These are phyloP conservation scores for Mortierella sp. DNA, from an alignment of 371 early-diverging fungal species.

Conservation along the genomic window DNA sequence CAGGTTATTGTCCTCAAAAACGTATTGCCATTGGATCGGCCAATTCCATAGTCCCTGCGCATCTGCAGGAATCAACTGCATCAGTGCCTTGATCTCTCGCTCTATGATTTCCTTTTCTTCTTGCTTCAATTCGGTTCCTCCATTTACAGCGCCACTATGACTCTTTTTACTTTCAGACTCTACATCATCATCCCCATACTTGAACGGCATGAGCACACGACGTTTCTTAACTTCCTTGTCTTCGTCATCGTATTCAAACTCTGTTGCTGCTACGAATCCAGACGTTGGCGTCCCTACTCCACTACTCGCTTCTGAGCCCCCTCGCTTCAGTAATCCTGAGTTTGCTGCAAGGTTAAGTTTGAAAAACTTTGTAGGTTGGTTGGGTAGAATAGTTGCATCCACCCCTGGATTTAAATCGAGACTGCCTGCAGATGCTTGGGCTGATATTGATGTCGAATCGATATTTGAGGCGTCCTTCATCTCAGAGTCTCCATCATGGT, in stretches of 20 bases:
- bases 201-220: conserved; percentile 72
- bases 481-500: conserved; percentile 33
- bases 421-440: background rate
- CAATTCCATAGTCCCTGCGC: conserved; percentile 80
- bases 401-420: background rate
- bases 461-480: conserved; percentile 25
- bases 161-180: conserved; percentile 19
- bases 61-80: conserved; percentile 84
- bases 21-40: conserved; percentile 81
- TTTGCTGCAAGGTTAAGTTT: conserved; percentile 60
- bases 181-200: conserved; percentile 67
- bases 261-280: conserved; percentile 56
- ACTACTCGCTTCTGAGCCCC: conserved; percentile 17
- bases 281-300: conserved; percentile 22
- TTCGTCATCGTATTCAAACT: conserved; percentile 68
- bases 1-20: conserved; percentile 75
- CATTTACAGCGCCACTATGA: background rate
- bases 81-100: conserved; percentile 69
- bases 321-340: conserved; percentile 29
- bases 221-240: conserved; percentile 70
- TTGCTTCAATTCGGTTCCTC: conserved; percentile 47
- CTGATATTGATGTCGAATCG: background rate
- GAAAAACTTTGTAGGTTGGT: conserved; percentile 61
- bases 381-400: conserved; percentile 17
- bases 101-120: conserved; percentile 17